Conservation (phyloP, 371 early-diverging fungal species). For the Actinomortierella wolfii region DNA sequence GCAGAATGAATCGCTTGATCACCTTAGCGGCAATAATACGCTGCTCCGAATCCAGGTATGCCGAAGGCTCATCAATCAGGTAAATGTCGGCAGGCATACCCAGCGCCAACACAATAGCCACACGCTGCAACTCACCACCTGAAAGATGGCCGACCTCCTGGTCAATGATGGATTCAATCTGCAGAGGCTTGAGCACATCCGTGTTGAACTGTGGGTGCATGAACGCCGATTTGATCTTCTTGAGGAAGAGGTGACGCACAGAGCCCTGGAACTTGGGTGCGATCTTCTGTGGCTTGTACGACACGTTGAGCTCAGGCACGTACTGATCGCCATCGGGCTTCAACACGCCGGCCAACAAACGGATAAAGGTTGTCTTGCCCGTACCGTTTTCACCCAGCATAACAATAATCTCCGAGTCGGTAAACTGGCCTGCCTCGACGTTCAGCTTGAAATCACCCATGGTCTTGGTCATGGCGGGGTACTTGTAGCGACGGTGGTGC, state of each 20-base stretch:
- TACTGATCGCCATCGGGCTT: conserved; percentile 83
- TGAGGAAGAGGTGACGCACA: conserved; percentile 94
- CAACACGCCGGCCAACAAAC: conserved; percentile 92
- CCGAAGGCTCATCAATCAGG: conserved; percentile 99
- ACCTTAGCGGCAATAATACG: conserved; percentile 99
- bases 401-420: conserved; percentile 98
- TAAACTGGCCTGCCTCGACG: conserved; percentile 89
- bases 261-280: conserved; percentile 96
- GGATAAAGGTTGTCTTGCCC: conserved; percentile 99
- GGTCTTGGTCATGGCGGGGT: conserved; percentile 91
- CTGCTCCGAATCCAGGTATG: conserved; percentile 99
- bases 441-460: conserved; percentile 85
- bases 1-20: conserved; percentile 98
- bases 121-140: conserved; percentile 99
- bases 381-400: conserved; percentile 99
- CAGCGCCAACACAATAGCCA: conserved; percentile 95
- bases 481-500: conserved; percentile 76
- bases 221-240: conserved; percentile 92
- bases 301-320: conserved; percentile 88
- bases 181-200: conserved; percentile 97
- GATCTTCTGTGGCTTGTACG: conserved; percentile 99
- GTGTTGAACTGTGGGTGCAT: conserved; percentile 97
- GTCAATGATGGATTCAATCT: conserved; percentile 95
- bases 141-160: conserved; percentile 92
- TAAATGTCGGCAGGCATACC: conserved; percentile 98